Evolutionary conservation across 2,329 filamentous ascomycete species (phyloP).

Genomic region (Apiospora saccharicola): DNA sequence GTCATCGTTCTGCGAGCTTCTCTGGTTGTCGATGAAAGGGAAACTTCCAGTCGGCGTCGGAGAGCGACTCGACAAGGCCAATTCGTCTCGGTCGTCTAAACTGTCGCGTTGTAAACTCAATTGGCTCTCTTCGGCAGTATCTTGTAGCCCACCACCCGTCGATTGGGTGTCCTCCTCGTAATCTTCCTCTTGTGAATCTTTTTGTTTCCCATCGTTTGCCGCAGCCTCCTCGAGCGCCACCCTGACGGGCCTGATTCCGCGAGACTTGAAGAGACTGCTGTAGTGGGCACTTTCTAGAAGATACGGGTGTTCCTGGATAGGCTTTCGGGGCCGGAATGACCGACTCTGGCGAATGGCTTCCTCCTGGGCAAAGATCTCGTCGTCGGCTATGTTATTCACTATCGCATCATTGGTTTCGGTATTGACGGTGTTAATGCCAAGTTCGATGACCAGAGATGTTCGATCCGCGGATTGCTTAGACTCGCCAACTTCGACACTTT

Average conservation of each 20-base stretch:
- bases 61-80: constrained; percentile 28
- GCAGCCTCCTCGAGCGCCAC: constrained; percentile 45
- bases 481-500: background rate
- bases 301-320: constrained; percentile 68
- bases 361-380: constrained; percentile 28
- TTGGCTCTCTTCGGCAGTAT: constrained; percentile 47
- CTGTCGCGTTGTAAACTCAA: constrained; percentile 29
- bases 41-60: background rate
- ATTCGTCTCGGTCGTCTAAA: constrained; percentile 33
- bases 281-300: constrained; percentile 63
- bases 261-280: constrained; percentile 58
- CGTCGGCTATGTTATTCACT: constrained; percentile 25
- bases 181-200: constrained; percentile 57
- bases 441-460: background rate
- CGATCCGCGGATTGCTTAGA: background rate
- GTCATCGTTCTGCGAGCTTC: background rate
- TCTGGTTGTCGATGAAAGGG: background rate
- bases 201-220: constrained; percentile 44
- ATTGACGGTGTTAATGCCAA: background rate
- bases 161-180: constrained; percentile 61
- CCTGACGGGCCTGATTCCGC: constrained; percentile 61
- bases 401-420: background rate
- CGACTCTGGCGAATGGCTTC: constrained; percentile 33
- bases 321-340: constrained; percentile 56
- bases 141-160: constrained; percentile 38